Base-by-base conservation (phyloP, 2,329 filamentous ascomycete genomes). In the Cladosporium sp. region DNA sequence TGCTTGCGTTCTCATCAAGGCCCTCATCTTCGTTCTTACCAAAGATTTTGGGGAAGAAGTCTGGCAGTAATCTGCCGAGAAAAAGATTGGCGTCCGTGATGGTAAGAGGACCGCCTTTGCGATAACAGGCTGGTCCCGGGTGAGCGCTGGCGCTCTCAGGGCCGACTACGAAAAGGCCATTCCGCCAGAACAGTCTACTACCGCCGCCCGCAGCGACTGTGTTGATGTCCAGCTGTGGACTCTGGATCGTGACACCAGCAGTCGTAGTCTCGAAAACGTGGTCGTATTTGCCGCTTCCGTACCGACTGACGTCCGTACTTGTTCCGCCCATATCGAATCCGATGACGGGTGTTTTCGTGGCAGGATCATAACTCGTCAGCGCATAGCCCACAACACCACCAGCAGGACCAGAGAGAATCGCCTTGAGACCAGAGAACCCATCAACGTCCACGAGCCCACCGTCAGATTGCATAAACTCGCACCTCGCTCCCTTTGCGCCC, bases 271-370 rank as follows among this genome's bases (percentile, higher is more conserved):
- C 91, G 58, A 95, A 95, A 0, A 95, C 89, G 61, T 96, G 91
- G 60, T 95, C 91, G 61, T 95, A 92, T 49, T 88, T 78, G 13
- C 91, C 91, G 48, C 85, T 82, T 3, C 66, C 66, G 60, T 92
- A 96, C 42, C 91, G 78, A 29, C 88, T 94, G 8, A 95, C 88
- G 66, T 96, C 91, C 1, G 91, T 96, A 51, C 85, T 91, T 0
- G 91, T 96, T 9, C 91, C 91, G 32, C 89, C 89, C 91, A 96
- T 96, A 59, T 96, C 91, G 62, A 96, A 96, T 0, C 91, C 91
- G 60, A 96, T 95, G 3, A 96, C 86, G 0, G 90, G 89, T 1
- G 81, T 88, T 63, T 83, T 87, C 3, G 88, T 93, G 43, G 85
- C 75, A 0, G 85, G 78, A 57, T 96, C 91, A 65, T 93, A 96